Base-by-base conservation (phyloP, 2,329 filamentous ascomycete species). In the Claviceps sp. region DNA sequence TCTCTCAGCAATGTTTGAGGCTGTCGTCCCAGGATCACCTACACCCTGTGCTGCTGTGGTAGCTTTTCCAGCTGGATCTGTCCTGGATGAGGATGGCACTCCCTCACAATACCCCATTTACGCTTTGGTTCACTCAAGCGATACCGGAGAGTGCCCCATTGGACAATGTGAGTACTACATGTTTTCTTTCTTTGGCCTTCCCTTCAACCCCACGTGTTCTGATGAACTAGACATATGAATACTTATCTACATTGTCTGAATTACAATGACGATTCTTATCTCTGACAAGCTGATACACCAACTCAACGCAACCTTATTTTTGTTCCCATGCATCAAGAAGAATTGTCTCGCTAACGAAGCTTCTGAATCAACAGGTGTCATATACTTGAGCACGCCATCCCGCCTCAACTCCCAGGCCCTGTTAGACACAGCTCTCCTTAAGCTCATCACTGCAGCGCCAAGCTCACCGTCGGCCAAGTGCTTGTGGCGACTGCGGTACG, bases 181-280 rank as follows among this genome's bases (percentile, higher is more conserved):
- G 2, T 17, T 46, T 46, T 34, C 5, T 17, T 34, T 17, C 30
- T 43, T 6, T 22, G 24, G 24, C 30, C 39, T 57, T 41, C 42
- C 57, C 51, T 56, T 53, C 49, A 19, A 17, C 14, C 46, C 62
- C 75, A 4, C 75, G 69, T 76, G 70, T 77, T 75, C 85, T 89
- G 91, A 96, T 97, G 90, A 95, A 76, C 70, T 71, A 78, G 47
- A 50, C 54, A 69, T 75, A 76, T 70, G 78, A 94, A 93, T 88
- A 90, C 90, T 97, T 97, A 97, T 96, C 91, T 96, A 97, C 91
- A 96, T 97, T 97, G 89, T 87, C 91, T 90, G 91, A 95, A 85
- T 72, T 73, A 69, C 77, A 78, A 72, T 95, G 90, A 94, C 82
- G 89, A 93, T 78, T 50, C 78, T 76, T 75, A 75, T 79, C 81